These are phyloP conservation scores for Pseudogymnoascus sp. DNA, from an alignment of 2,329 filamentous ascomycete species.

Conservation along the genomic window DNA sequence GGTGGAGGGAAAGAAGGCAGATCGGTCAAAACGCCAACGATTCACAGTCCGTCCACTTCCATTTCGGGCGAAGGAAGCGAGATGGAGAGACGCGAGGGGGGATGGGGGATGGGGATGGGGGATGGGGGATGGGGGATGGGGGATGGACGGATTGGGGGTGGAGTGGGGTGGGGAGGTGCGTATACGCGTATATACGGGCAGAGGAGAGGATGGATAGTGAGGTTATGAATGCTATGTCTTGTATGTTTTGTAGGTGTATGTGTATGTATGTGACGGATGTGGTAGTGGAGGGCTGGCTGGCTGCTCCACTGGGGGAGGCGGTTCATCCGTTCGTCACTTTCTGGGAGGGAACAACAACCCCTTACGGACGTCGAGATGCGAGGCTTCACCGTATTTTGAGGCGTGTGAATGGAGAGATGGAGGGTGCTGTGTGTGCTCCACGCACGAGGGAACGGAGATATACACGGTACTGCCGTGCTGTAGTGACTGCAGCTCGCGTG, in stretches of 20 bases:
- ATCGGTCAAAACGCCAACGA: neutral
- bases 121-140: neutral
- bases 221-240: neutral
- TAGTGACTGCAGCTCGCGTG: neutral
- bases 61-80: neutral
- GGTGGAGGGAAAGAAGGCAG: neutral
- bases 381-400: neutral
- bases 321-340: neutral
- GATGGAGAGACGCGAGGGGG: neutral
- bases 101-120: neutral
- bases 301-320: neutral
- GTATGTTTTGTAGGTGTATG: neutral
- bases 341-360: neutral
- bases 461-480: neutral
- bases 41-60: neutral
- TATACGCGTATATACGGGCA: neutral
- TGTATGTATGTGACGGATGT: neutral
- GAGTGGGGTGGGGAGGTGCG: neutral
- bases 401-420: neutral
- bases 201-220: too few relatives aligned
- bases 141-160: neutral
- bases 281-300: neutral
- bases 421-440: too few relatives aligned
- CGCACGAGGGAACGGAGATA: neutral
- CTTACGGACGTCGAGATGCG: neutral